A percentile compares a stretch with the other conserved stretches of the same genome.
Evolutionary conservation across 345 rosid species (phyloP).

Genomic region (Syzygium jambos): DNA sequence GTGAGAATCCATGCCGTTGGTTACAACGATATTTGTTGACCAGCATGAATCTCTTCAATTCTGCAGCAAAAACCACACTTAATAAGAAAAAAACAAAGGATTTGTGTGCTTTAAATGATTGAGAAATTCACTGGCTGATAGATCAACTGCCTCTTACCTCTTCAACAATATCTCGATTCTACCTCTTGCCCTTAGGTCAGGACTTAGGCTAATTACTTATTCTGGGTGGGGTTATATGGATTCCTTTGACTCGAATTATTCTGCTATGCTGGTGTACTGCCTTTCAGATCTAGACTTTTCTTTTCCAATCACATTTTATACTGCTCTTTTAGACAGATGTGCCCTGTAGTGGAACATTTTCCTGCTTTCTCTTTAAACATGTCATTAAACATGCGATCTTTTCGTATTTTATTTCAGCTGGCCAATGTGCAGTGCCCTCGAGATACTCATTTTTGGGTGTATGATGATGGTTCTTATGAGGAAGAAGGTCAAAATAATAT

Average conservation of each 20-base stretch:
- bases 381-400: background rate
- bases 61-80: background rate
- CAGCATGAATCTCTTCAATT: background rate
- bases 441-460: constrained; percentile 89
- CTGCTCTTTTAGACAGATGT: background rate
- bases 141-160: background rate
- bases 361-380: background rate
- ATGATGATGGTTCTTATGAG: constrained; percentile 89
- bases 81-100: background rate
- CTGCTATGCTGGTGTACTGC: background rate
- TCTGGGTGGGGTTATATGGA: background rate
- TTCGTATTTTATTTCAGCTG: constrained; percentile 38
- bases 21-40: background rate
- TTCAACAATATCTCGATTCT: background rate
- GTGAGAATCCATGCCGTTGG: background rate
- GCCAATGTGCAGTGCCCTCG: constrained; percentile 80
- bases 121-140: background rate
- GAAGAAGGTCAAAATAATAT: constrained; percentile 96
- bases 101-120: background rate
- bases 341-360: background rate
- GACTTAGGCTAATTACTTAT: background rate
- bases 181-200: background rate
- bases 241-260: background rate
- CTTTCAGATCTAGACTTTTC: background rate
- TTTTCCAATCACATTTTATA: background rate